Evolutionary conservation across 208 protist genomes (phyloP), one percentile per base, ranked within the genome.

Genomic region (Borovskyia barvae): DNA sequence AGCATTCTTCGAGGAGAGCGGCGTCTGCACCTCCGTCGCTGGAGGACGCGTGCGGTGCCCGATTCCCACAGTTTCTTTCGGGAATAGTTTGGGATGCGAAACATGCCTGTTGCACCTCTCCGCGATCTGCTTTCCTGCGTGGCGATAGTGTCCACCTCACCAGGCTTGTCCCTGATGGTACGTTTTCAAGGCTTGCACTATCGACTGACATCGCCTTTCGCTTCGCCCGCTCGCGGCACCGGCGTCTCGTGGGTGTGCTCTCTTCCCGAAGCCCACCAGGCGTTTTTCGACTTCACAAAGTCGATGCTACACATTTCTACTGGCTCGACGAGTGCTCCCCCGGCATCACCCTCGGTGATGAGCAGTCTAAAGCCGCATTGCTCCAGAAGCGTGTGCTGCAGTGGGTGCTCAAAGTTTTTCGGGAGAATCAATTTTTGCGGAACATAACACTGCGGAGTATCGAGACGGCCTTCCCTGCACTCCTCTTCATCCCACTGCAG

Each of bases 261-360:
- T 69, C 63, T 5, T 47, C 53, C 0, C 12, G 37, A 5, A 11
- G 37, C 7, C 28, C n/a, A 1, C 12, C 30, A 2, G 8, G 41
- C 8, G 9, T 46, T 15, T 25, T 51, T 3, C 36, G 17, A 20
- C 14, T 57, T 7, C 30, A 28, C 25, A 6, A 14, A 5, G 64
- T 58, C 26, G 48, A 52, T 15, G 40, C 19, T 14, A 39, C 36
- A 9, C 37, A 55, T 28, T 71, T 64, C 17, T 53, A 57, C 40
- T 71, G 64, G 53, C 43, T 64, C 55, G 55, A 71, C 22, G 55
- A 71, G 40, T 63, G 48, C 55, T 20, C 48, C 41, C 49, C 64
- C 1, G 0, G 25, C 11, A 6, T 46, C 0, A 2, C 9, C 20
- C 33, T 41, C 20, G 48, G 1, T 15, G 36, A 33, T 1, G 2